phyloP scores from a whole-genome alignment of 345 rosid genomes.

The Rhodamnia rubescens region DNA sequence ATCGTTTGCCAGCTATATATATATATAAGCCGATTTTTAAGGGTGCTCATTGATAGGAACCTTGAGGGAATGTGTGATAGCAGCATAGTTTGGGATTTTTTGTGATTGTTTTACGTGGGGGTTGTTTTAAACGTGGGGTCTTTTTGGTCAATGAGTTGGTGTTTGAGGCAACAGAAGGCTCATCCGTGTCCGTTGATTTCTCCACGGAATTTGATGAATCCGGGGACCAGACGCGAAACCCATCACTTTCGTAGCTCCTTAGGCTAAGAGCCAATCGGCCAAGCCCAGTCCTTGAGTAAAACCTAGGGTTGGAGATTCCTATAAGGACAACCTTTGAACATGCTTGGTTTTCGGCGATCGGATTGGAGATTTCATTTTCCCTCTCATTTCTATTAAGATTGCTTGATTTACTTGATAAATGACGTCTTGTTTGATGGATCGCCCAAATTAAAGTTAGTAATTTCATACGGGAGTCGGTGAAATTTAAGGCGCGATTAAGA shows the following conservation, averaged over 20 bases:
- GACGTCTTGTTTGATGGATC: background rate
- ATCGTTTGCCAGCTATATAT: too few species aligned
- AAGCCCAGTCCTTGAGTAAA: background rate
- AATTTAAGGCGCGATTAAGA: background rate
- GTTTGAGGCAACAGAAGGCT: background rate
- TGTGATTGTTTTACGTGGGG: too few species aligned
- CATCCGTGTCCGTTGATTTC: background rate
- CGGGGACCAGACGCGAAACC: background rate
- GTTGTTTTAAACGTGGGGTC: background rate
- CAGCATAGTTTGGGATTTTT: too few species aligned
- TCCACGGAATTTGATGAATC: background rate
- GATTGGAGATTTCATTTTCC: too few species aligned
- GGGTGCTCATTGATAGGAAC: too few species aligned
- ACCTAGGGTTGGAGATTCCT: too few species aligned
- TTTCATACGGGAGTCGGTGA: background rate
- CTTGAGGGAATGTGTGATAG: too few species aligned
- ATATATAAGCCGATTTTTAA: too few species aligned
- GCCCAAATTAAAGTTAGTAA: background rate
- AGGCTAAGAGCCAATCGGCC: background rate
- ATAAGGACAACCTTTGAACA: too few species aligned
- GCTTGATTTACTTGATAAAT: background rate
- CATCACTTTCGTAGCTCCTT: background rate
- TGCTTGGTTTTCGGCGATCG: too few species aligned
- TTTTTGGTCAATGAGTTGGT: background rate
- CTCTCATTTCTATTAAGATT: background rate